phyloP scores from a whole-genome alignment of 306 rosid genomes.

The Myrica gale region DNA sequence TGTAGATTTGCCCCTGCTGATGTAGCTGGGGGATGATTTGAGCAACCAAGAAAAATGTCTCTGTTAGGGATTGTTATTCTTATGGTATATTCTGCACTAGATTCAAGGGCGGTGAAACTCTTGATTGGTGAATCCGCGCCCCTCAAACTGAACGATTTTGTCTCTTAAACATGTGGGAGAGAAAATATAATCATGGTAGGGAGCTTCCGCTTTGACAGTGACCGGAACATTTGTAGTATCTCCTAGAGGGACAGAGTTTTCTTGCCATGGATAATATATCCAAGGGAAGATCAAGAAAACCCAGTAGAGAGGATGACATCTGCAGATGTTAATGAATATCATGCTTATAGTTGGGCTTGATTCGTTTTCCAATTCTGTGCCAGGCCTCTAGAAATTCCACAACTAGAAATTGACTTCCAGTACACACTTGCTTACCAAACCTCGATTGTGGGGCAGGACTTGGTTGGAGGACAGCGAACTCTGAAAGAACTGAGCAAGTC shows the following conservation, averaged over 20 bases:
- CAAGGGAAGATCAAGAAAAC: not conserved
- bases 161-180: not conserved
- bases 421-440: constrained; percentile 20
- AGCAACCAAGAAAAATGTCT: not conserved
- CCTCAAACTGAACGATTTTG: not conserved
- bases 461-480: too few relatives aligned
- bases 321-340: not conserved
- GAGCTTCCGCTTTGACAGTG: not conserved
- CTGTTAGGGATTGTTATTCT: not conserved
- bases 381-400: constrained; percentile 18
- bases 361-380: not conserved
- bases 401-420: constrained; percentile 16
- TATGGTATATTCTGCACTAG: not conserved
- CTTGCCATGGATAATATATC: not conserved
- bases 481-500: too few relatives aligned
- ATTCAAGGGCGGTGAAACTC: not conserved
- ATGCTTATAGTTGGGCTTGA: not conserved
- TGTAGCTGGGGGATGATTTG: not conserved
- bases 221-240: not conserved
- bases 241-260: not conserved
- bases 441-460: not conserved
- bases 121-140: not conserved
- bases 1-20: not conserved
- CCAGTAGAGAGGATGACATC: not conserved
- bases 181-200: not conserved